Base-by-base conservation (phyloP, 1,284 basidiomycete species). In the Apiotrichum gamsii region DNA sequence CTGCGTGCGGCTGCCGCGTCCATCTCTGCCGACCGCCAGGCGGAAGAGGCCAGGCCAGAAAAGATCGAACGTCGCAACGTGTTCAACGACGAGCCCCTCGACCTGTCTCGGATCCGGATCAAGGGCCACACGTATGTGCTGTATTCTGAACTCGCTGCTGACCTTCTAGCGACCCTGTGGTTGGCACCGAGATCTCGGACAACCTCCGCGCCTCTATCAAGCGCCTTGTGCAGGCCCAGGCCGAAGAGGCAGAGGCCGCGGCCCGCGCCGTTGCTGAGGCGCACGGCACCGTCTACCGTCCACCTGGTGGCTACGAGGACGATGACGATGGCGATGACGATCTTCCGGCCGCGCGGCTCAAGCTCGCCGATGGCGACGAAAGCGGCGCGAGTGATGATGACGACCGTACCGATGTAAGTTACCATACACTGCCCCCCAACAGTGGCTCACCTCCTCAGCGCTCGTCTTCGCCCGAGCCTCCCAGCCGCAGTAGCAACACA, bases 141-240 rank as follows among this genome's bases (percentile, higher is more conserved):
- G 29, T 18, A n/a, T 14, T 14, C 23, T n/a, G 30, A 13, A 4
- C 24, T 19, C 9, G 15, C 25, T 18, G n/a, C 34, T 42, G 34
- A 43, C 28, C 14, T 15, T n/a, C 24, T 31, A 51, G 45, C 35
- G 49, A 46, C 9, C 44, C 40, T 8, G 61, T 80, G 1, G 72
- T 77, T 25, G 84, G 87, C 56, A 76, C 77, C 4, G 72, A 77
- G 2, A 82, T 82, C 58, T 78, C 82, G 4, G 82, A 83, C 37
- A 76, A 83, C 58, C 83, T 90, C 77, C 89, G 90, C 61, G 80
- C 80, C 0, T 83, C 83, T 47, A 83, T 90, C 56, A 75, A 90
- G 14, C 80, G 86, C 20, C 78, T 85, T 3, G 83, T 81, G 0
- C 83, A 88, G 59, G 80, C 76, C 19, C 79, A 87, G 42, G 76